Evolutionary conservation across 768 basidiomycete species (phyloP).

Genomic region (Mycena floridula): DNA sequence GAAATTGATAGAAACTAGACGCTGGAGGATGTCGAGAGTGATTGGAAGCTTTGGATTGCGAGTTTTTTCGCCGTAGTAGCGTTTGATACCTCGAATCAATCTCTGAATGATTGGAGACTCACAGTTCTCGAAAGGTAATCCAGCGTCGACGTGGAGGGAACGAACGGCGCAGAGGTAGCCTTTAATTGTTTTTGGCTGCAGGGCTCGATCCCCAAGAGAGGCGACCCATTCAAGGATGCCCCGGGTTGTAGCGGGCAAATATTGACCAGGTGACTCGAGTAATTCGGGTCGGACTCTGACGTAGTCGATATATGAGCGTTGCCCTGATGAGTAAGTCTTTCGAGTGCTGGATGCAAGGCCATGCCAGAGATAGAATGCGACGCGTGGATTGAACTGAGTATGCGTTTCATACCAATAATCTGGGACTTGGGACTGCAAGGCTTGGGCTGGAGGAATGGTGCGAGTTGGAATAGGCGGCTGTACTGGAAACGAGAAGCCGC

Average conservation of each 20-base stretch:
- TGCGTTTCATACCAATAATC: constrained; percentile 12
- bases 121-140: constrained; percentile 17
- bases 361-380: constrained; percentile 22
- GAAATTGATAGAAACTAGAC: neutral
- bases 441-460: constrained; percentile 8
- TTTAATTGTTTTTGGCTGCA: constrained; percentile 10
- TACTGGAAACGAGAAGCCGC: constrained; percentile 11
- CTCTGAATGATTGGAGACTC: constrained; percentile 21
- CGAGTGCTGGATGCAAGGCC: constrained; percentile 23
- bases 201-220: constrained; percentile 5
- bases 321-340: constrained; percentile 22
- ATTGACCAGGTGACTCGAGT: constrained; percentile 3
- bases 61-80: constrained; percentile 18
- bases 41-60: constrained; percentile 16
- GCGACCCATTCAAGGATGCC: constrained; percentile 12
- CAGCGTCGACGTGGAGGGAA: constrained; percentile 24
- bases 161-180: constrained; percentile 16
- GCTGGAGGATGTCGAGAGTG: neutral
- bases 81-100: constrained; percentile 26
- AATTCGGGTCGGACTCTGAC: constrained; percentile 6
- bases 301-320: constrained; percentile 23
- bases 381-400: constrained; percentile 4
- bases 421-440: constrained; percentile 7
- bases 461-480: constrained; percentile 9
- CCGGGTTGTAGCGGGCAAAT: constrained; percentile 9